Conservation (phyloP, 2,329 filamentous ascomycete genomes). For the Proliferodiscus dingleyae region DNA sequence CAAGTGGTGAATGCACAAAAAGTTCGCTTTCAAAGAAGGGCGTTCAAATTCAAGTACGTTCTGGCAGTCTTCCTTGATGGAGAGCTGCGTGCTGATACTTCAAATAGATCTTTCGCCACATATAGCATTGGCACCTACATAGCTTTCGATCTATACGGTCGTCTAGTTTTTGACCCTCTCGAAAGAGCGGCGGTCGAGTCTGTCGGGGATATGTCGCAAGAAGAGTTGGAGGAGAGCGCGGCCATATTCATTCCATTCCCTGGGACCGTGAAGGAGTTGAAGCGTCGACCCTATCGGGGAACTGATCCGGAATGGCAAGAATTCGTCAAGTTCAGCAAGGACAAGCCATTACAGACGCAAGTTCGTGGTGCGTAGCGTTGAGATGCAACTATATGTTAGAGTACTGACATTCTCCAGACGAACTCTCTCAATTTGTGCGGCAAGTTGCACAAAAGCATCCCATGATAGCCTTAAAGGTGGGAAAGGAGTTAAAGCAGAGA, state of each 20-base stretch:
- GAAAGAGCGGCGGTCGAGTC: conserved; percentile 31
- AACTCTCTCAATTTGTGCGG: conserved; percentile 41
- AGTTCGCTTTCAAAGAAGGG: conserved; percentile 23
- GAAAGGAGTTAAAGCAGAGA: conserved; percentile 44
- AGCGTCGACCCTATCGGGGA: conserved; percentile 47
- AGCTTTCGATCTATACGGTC: conserved; percentile 41
- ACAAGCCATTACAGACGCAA: conserved; percentile 41
- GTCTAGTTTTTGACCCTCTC: conserved; percentile 43
- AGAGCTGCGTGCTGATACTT: neutral
- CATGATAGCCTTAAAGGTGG: conserved; percentile 40
- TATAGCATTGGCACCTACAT: conserved; percentile 32
- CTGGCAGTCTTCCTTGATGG: neutral
- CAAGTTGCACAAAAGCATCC: conserved; percentile 40
- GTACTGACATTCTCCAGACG: conserved; percentile 34
- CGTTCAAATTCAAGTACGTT: conserved; percentile 16
- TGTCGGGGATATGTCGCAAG: conserved; percentile 39
- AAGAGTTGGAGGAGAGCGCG: conserved; percentile 40
- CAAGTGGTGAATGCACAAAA: conserved; percentile 19
- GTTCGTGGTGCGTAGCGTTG: conserved; percentile 14
- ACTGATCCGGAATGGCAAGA: conserved; percentile 59
- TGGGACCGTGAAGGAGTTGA: conserved; percentile 47
- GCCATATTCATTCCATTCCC: conserved; percentile 58
- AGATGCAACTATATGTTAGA: neutral
- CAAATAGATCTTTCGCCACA: conserved; percentile 26
- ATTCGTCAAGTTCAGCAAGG: conserved; percentile 54